phyloP scores from a whole-genome alignment of 352 stramenopile species.

The Globisporangium acanthophoron region DNA sequence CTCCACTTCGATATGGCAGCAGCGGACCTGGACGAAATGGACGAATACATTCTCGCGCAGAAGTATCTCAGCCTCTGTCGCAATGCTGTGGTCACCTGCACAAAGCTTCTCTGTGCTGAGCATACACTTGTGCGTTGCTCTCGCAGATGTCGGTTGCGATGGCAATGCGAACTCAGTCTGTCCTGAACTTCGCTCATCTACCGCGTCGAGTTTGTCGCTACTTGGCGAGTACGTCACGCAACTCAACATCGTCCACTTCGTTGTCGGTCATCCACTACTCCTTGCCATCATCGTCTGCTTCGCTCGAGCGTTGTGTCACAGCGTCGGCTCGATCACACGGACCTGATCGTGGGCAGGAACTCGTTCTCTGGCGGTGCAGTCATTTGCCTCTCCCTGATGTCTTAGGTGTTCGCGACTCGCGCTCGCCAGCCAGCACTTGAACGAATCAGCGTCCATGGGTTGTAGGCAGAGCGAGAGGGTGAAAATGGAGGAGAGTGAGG shows the following conservation, averaged over 20 bases:
- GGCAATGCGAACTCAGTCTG: no score
- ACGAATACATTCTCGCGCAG: background rate
- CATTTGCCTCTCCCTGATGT: slow-evolving; percentile 32
- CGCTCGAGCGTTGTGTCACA: background rate
- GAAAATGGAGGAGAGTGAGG: background rate
- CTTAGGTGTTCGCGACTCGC: slow-evolving; percentile 39
- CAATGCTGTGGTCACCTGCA: background rate
- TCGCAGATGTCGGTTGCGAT: background rate
- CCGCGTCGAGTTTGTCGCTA: background rate
- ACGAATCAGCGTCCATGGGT: slow-evolving; percentile 26
- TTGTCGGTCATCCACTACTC: slow-evolving; percentile 7
- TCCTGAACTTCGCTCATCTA: no score
- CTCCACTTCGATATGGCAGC: background rate
- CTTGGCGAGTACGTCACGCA: no score
- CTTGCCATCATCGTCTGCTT: background rate
- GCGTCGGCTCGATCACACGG: background rate
- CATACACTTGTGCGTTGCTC: no score
- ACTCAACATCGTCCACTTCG: background rate
- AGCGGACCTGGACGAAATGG: no score
- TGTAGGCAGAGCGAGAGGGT: background rate
- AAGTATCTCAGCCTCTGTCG: background rate
- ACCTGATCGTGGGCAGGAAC: slow-evolving; percentile 44
- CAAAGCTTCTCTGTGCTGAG: no score
- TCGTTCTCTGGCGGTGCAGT: slow-evolving; percentile 51
- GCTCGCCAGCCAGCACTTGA: slow-evolving; percentile 43